These are phyloP conservation scores for Pleomassaria siparia DNA, from an alignment of 2,329 filamentous ascomycete genomes.

Conservation along the genomic window DNA sequence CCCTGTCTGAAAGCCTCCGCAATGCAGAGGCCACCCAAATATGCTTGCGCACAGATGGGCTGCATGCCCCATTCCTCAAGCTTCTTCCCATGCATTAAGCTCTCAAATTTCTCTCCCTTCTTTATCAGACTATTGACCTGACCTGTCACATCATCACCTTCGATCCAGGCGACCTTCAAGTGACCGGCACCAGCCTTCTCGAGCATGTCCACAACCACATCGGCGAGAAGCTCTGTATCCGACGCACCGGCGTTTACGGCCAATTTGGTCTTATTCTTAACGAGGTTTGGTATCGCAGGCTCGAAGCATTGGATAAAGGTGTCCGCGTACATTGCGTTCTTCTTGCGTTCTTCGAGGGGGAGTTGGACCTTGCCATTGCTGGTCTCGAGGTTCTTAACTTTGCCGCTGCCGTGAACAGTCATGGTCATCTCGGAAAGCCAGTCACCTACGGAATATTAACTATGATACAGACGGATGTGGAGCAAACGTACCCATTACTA, in stretches of 20 bases:
- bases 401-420: conserved; percentile 27
- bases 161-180: conserved; percentile 38
- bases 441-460: conserved; percentile 20
- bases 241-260: conserved; percentile 26
- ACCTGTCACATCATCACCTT: conserved; percentile 43
- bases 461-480: neutral
- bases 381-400: conserved; percentile 38
- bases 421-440: conserved; percentile 36
- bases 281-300: conserved; percentile 34
- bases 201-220: conserved; percentile 18
- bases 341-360: conserved; percentile 41
- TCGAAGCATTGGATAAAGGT: conserved; percentile 54
- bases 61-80: conserved; percentile 36
- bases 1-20: conserved; percentile 40
- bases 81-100: conserved; percentile 41
- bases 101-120: conserved; percentile 42
- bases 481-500: conserved; percentile 21
- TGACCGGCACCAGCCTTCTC: conserved; percentile 12
- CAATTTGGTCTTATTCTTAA: conserved; percentile 24
- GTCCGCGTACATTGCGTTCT: conserved; percentile 28
- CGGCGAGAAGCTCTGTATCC: conserved; percentile 18
- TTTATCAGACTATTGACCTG: conserved; percentile 38
- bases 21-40: conserved; percentile 46
- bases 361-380: conserved; percentile 31
- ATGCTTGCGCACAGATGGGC: conserved; percentile 24